These are phyloP conservation scores for Sextonia rubra DNA, from an alignment of 164 flowering plant species.

Conservation along the genomic window DNA sequence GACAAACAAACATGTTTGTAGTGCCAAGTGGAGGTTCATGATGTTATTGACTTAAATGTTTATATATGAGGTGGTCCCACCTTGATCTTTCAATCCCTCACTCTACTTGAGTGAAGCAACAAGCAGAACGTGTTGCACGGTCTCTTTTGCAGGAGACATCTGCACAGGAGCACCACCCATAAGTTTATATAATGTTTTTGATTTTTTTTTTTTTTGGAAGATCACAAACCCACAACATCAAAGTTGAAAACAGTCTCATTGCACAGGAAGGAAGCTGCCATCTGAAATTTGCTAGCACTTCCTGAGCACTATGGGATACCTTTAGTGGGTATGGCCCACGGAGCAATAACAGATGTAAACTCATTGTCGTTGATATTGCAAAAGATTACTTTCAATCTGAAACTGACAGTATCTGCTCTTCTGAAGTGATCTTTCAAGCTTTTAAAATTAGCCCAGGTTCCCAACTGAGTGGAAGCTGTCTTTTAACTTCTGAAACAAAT, in stretches of 20 bases:
- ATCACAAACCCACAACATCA: no score
- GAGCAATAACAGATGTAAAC: conserved; percentile 80
- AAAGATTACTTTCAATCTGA: conserved; percentile 56
- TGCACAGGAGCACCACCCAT: no score
- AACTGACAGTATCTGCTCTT: conserved; percentile 45
- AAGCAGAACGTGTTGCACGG: no score
- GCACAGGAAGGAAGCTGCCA: conserved; percentile 37
- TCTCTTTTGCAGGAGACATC: no score
- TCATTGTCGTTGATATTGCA: conserved; percentile 51
- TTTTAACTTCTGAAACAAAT: not conserved
- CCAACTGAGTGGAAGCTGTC: not conserved
- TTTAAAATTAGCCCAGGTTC: conserved; percentile 19
- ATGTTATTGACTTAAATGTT: no score
- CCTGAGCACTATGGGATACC: conserved; percentile 47
- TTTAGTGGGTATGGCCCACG: conserved; percentile 62
- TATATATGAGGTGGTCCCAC: no score
- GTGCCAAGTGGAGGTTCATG: no score
- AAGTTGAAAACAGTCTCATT: not conserved
- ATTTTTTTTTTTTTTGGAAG: no score
- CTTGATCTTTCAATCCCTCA: no score
- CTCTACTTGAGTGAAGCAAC: no score
- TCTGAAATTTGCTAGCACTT: conserved; percentile 43
- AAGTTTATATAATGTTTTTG: no score
- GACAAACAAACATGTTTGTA: no score
- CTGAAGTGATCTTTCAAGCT: conserved; percentile 45